Base-by-base conservation (phyloP, 768 basidiomycete species). In the Tulasnella sp. region DNA sequence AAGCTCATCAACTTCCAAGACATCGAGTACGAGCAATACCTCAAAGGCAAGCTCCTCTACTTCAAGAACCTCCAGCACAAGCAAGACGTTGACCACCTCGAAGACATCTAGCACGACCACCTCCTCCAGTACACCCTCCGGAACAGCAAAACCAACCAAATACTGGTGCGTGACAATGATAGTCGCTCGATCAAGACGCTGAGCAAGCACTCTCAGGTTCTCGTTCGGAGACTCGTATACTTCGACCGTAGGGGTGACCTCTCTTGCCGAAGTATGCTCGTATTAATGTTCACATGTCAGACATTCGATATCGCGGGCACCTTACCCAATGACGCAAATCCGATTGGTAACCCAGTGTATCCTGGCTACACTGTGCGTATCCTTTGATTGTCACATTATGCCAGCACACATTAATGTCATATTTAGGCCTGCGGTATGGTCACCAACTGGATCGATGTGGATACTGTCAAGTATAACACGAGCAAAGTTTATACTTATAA, bases 401-500 rank as follows among this genome's bases (percentile, higher is more conserved):
- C 19, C 20, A 16, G 35, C 64, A 60, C 74, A 76, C 9, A 72
- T 59, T 55, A 76, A 72, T 1, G 19, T 35, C 34, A 35, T 35
- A 19, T 10, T 35, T 35, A 35, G 34, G 70, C 71, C 0, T 73
- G 72, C 16, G 74, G 75, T 5, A 29, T 33, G n/a, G 76, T 76
- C 8, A 65, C 67, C 28, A 78, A 79, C 64, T 80, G 75, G 75
- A 71, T 79, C 48, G 78, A 76, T 57, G 71, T 37, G 10, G 64
- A 69, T 48, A 76, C 76, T 0, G 66, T 69, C 1, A 62, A 67
- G 24, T 71, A 71, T 67, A 81, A 81, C 66, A 69, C 65, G 32
- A 74, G 77, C 4, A 59, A 69, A 8, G 45, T 78, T 37, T 66
- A 77, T 58, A 78, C 76, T 0, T 83, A 78, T 63, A 76, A 82